Base-by-base conservation (phyloP, 1,284 basidiomycete genomes). In the Sphaerobolus stellatus region DNA sequence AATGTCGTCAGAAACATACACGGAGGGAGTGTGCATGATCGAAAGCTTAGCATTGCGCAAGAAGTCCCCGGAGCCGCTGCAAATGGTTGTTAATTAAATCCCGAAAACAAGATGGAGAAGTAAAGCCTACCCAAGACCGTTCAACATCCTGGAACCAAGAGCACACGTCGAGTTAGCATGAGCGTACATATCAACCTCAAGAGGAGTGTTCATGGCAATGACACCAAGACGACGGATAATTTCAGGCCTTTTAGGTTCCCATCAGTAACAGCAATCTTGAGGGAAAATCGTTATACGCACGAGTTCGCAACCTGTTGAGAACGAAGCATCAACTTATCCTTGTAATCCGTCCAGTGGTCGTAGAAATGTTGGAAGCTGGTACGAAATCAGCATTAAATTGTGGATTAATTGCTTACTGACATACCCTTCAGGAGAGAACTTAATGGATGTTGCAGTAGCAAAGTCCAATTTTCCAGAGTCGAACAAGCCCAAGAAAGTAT, bases 301-400 rank as follows among this genome's bases (percentile, higher is more conserved):
- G 77, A 74, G 62, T 80, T 81, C 51, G 78, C 78, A 3, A 79
- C 76, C 62, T 80, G 78, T 58, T 81, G 79, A 3, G 78, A 78
- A n/a, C 78, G 76, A 4, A 81, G 72, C 5, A 80, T 69, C 0
- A 81, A 71, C 8, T 75, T 66, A 60, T 79, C 71, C 58, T 77
- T 74, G 67, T 81, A 81, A n/a, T 68, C 61, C 0, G 61, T 62
- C 77, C 78, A 80, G 57, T 79, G 51, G 69, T 73, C 70, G 45
- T 78, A 75, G 56, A 80, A 78, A 4, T 72, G 73, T 55, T 52
- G 54, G 46, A 62, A 63, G 9, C 33, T 24, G 18, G n/a, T 14
- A 29, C 38, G 14, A 40, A 45, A 13, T 27, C 18, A 3, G 20
- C 30, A 48, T 11, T 18, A n/a, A 18, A 34, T 34, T 18, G 18